A percentile compares a stretch with the other conserved stretches of the same genome.
phyloP scores from a whole-genome alignment of 2,329 filamentous ascomycete species.

The Aspergillus awamori region DNA sequence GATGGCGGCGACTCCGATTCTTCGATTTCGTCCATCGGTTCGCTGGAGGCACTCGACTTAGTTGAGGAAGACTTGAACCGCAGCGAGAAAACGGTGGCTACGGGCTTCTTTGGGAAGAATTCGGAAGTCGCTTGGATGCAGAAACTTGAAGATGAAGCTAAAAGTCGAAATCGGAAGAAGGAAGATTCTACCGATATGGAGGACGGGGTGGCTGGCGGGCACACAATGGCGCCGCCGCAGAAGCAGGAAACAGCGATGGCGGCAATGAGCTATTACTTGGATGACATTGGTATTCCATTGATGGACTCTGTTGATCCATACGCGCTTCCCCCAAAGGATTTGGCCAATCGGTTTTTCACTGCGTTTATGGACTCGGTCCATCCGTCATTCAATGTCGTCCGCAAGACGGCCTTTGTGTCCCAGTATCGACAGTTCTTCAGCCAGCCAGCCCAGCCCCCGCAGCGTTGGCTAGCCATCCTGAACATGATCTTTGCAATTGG shows the following conservation, averaged over 20 bases:
- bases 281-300: slow-evolving; percentile 41
- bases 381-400: slow-evolving; percentile 44
- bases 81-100: slow-evolving; percentile 37
- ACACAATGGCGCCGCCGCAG: background rate
- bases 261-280: slow-evolving; percentile 43
- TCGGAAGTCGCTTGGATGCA: slow-evolving; percentile 50
- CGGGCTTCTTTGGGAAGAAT: slow-evolving; percentile 48
- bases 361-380: slow-evolving; percentile 46
- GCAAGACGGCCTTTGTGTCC: slow-evolving; percentile 39
- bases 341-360: slow-evolving; percentile 43
- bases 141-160: slow-evolving; percentile 35
- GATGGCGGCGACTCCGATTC: slow-evolving; percentile 25
- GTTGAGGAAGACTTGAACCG: slow-evolving; percentile 48
- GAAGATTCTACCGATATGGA: slow-evolving; percentile 7
- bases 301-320: slow-evolving; percentile 40
- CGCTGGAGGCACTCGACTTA: slow-evolving; percentile 44
- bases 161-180: slow-evolving; percentile 21
- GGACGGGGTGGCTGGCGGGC: background rate
- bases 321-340: slow-evolving; percentile 38
- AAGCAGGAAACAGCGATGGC: slow-evolving; percentile 26
- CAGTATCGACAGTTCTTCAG: slow-evolving; percentile 42
- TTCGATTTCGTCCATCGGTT: slow-evolving; percentile 36
- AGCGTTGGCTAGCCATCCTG: slow-evolving; percentile 47
- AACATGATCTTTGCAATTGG: slow-evolving; percentile 52
- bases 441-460: slow-evolving; percentile 30